Evolutionary conservation across 805 yeast genomes (phyloP), one percentile per base, ranked within the genome.

Genomic region (Clavispora santaluciae): DNA sequence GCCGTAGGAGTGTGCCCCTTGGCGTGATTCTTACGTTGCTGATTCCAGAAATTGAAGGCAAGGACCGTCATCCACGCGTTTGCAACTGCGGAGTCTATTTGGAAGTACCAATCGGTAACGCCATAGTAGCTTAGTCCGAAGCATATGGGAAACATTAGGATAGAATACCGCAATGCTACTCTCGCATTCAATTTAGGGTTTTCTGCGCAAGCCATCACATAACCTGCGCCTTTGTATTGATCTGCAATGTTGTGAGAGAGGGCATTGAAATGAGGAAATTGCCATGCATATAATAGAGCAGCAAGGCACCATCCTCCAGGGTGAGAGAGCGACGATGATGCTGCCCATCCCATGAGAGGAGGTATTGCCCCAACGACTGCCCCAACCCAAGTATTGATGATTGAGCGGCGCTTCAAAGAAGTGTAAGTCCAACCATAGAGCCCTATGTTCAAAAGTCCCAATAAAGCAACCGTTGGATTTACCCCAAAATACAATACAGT

Each of bases 321-420:
- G 48, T 88, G 86, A 3, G 74, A 50, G 26, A 90, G 64, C 1
- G 89, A 77, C 3, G 87, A 79, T 10, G 96, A 85, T 1, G 73
- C 72, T 2, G 96, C 96, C 99, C 99, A 93, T 2, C 99, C 99
- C 99, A 93, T 93, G 38, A 93, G 72, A 16, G 99, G 99, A 0
- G 99, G 99, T 35, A 93, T 86, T 0, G 97, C 99, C 4, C 99
- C 99, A 4, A 93, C 99, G n/a, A 93, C 60, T 0, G 99, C 99
- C 15, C 99, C 99, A 3, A 93, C 93, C 99, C 99, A 93, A 0
- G 99, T 93, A 61, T 93, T 93, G 30, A 86, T 60, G 38, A 93
- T 91, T 18, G 86, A 81, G 44, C 73, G 78, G 41, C 99, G 75
- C 58, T 93, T 93, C 59, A 93, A 66, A 0, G 96, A 83, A 0